Evolutionary conservation across 768 basidiomycete species (phyloP).

Genomic region (Sporobolomyces phaffii): DNA sequence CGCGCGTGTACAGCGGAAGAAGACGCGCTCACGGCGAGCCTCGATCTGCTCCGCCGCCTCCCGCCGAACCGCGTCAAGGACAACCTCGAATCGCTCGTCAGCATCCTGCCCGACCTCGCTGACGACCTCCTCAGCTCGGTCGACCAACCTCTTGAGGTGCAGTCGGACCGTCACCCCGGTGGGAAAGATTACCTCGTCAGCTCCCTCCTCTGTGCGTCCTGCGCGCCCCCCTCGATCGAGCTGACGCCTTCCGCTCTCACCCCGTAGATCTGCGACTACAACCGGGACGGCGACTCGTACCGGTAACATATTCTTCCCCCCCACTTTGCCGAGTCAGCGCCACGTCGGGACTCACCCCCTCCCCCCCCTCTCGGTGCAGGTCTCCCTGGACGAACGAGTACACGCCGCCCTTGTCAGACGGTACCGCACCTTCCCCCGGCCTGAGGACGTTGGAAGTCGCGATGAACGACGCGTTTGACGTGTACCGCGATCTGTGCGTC

Average conservation of each 20-base stretch:
- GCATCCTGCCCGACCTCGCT: slow-evolving; percentile 82
- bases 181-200: slow-evolving; percentile 88
- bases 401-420: slow-evolving; percentile 63
- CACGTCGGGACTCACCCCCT: background rate
- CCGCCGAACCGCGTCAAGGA: slow-evolving; percentile 82
- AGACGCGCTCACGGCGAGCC: slow-evolving; percentile 41
- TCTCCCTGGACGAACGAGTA: slow-evolving; percentile 99
- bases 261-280: slow-evolving; percentile 42
- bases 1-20: slow-evolving; percentile 13
- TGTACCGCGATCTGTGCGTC: slow-evolving; percentile 84
- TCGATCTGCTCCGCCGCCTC: slow-evolving; percentile 91
- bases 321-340: background rate
- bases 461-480: slow-evolving; percentile 94
- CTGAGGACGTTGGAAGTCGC: slow-evolving; percentile 85
- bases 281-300: slow-evolving; percentile 43
- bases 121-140: slow-evolving; percentile 92
- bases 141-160: slow-evolving; percentile 82
- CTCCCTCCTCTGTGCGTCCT: slow-evolving; percentile 87
- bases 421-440: slow-evolving; percentile 73
- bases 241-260: background rate
- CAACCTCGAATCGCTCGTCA: slow-evolving; percentile 74
- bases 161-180: slow-evolving; percentile 63
- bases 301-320: slow-evolving; percentile 4
- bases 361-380: slow-evolving; percentile 50
- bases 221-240: slow-evolving; percentile 58